Base-by-base conservation (phyloP, 139 green algal genomes). In the Chlorella ohadii region DNA sequence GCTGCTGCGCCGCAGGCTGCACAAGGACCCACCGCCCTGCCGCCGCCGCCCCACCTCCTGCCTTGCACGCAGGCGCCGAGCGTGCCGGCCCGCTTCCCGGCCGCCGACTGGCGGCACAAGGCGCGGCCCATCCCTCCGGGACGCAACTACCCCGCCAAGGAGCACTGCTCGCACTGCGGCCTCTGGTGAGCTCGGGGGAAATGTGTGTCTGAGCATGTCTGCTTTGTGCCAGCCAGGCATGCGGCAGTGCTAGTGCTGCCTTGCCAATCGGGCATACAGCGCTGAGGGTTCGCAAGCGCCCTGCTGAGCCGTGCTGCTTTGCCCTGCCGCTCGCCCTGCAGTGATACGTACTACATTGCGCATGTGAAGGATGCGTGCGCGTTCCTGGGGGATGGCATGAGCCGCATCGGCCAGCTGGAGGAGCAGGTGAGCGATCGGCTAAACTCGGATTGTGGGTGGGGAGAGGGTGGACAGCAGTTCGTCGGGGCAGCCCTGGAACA, bases 301-400 rank as follows among this genome's bases (percentile, higher is more conserved):
- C n/a, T n/a, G n/a, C n/a, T n/a, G n/a, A n/a, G n/a, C n/a, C n/a
- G n/a, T n/a, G n/a, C n/a, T n/a, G n/a, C n/a, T 0, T 19, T 47
- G 65, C 65, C 23, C 34, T 51, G 66, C 68, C 17, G 33, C 59
- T 25, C 97, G 94, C 73, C 93, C 11, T 88, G 98, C 57, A 98
- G 95, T 59, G 95, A 99, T 88, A 98, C 95, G 0, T 97, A 99
- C 87, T 99, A 98, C 87, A 82, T 99, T 0, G 94, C 95, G 0
- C 95, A 99, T 59, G 97, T 99, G 23, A 98, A 97, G 85, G 93
- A 98, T 25, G 96, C 97, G 9, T 99, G 97, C 78, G 96, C 96
- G 0, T 99, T 99, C 78, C 88, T 99, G 3, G 97, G 95, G 0
- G 88, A 95, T n/a, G 96, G 94, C 94, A 97, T 98, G 94, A 92